These are phyloP conservation scores for Saccharomycopsis javanensis DNA, from an alignment of 805 yeast genomes.

Conservation along the genomic window DNA sequence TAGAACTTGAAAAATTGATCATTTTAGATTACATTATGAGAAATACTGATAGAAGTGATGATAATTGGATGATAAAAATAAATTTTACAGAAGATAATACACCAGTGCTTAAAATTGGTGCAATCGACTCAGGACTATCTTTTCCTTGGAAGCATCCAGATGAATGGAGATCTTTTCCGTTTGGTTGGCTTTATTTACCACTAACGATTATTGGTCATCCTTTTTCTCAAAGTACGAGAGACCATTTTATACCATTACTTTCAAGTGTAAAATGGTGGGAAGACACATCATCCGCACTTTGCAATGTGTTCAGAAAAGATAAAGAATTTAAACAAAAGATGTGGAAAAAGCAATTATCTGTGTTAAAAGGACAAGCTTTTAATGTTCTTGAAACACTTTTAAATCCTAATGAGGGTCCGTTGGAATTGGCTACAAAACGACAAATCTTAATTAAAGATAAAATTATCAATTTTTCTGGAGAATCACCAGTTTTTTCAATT, in stretches of 20 bases:
- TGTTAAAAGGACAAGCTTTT: conserved; percentile 69
- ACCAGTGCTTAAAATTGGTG: conserved; percentile 48
- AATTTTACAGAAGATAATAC: conserved; percentile 22
- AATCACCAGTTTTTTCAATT: conserved; percentile 3
- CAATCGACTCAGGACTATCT: conserved; percentile 66
- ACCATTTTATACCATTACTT: conserved; percentile 46
- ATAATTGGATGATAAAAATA: conserved; percentile 67
- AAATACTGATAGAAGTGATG: conserved; percentile 66
- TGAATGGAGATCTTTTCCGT: conserved; percentile 73
- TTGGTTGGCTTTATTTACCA: conserved; percentile 69
- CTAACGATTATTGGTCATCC: conserved; percentile 56
- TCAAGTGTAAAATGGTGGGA: conserved; percentile 69
- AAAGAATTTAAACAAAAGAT: conserved; percentile 53
- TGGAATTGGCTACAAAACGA: conserved; percentile 53
- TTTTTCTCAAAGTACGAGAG: conserved; percentile 44
- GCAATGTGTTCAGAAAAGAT: conserved; percentile 43
- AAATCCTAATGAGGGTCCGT: conserved; percentile 49
- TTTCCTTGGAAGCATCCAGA: conserved; percentile 81
- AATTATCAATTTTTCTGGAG: conserved; percentile 46
- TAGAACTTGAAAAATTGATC: conserved; percentile 59
- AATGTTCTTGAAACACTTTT: conserved; percentile 61
- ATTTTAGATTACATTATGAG: conserved; percentile 63
- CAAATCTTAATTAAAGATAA: conserved; percentile 53
- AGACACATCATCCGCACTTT: conserved; percentile 38
- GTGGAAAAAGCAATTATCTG: conserved; percentile 62